phyloP scores from a whole-genome alignment of 805 yeast genomes.

The Yamadazyma insecticola region DNA sequence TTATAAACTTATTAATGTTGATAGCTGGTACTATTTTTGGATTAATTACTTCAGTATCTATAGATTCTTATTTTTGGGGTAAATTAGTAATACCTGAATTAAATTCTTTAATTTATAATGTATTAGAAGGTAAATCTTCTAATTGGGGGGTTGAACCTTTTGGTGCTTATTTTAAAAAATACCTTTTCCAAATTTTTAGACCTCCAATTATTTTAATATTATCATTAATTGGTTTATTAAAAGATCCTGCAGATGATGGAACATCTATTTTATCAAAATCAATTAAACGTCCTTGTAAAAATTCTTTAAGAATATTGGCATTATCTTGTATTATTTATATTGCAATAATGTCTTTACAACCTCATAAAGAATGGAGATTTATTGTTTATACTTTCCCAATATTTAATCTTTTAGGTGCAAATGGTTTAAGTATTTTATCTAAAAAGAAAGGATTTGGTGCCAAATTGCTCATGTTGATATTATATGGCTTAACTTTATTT shows the following conservation, averaged over 20 bases:
- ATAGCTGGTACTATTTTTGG: constrained; percentile 41
- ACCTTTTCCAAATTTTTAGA: constrained; percentile 32
- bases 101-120: constrained; percentile 68
- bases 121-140: constrained; percentile 64
- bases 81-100: constrained; percentile 65
- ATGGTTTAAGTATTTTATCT: constrained; percentile 40
- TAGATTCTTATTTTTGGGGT: constrained; percentile 81
- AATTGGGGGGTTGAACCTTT: constrained; percentile 87
- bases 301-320: constrained; percentile 42
- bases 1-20: constrained; percentile 30
- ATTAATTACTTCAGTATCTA: constrained; percentile 36
- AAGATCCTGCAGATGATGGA: constrained; percentile 39
- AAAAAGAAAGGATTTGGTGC: constrained; percentile 1
- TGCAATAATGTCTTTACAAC: constrained; percentile 67
- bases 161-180: constrained; percentile 57
- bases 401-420: constrained; percentile 58
- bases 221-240: constrained; percentile 31
- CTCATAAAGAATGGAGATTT: constrained; percentile 95
- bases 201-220: constrained; percentile 43
- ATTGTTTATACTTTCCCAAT: constrained; percentile 73
- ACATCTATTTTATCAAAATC: constrained; percentile 1
- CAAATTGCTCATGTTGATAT: constrained; percentile 10
- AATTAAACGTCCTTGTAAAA: constrained; percentile 22
- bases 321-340: constrained; percentile 53
- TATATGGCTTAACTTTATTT: constrained; percentile 22